A percentile compares a stretch with the other conserved stretches of the same genome.
These are phyloP conservation scores for Hygrocybe punicea DNA, from an alignment of 768 basidiomycete species.

Conservation along the genomic window DNA sequence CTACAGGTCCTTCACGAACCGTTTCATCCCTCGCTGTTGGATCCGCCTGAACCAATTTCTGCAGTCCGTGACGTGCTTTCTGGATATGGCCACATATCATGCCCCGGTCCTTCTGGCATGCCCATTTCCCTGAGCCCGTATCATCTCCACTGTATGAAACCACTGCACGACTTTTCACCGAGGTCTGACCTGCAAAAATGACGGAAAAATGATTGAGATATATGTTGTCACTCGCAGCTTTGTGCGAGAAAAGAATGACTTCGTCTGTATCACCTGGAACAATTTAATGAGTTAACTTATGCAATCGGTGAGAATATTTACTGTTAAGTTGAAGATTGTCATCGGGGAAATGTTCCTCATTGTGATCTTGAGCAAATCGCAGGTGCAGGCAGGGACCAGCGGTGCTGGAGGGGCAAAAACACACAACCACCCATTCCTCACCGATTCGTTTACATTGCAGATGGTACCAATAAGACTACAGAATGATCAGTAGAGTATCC, in stretches of 20 bases:
- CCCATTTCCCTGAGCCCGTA: constrained; percentile 9
- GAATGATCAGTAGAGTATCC: neutral
- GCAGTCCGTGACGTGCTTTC: constrained; percentile 5
- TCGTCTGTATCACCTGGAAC: neutral
- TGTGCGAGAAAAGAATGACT: constrained; percentile 9
- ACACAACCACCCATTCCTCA: neutral
- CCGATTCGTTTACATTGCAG: constrained; percentile 10
- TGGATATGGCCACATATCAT: constrained; percentile 9
- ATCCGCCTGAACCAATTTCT: constrained; percentile 6
- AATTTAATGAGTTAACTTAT: neutral
- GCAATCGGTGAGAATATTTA: neutral
- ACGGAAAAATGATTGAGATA: constrained; percentile 11
- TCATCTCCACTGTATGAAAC: constrained; percentile 6
- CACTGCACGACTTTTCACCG: constrained; percentile 5
- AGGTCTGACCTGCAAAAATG: neutral
- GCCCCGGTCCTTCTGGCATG: constrained; percentile 8
- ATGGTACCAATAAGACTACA: constrained; percentile 3
- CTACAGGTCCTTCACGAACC: neutral
- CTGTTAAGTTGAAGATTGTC: constrained; percentile 2
- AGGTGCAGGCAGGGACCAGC: constrained; percentile 5
- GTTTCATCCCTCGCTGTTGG: constrained; percentile 3
- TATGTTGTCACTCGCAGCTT: constrained; percentile 1
- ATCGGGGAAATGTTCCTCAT: constrained; percentile 7
- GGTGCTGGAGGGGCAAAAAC: constrained; percentile 3
- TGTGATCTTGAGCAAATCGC: constrained; percentile 1